Evolutionary conservation across 2,329 filamentous ascomycete species (phyloP).

Genomic region (Monascus ruber): DNA sequence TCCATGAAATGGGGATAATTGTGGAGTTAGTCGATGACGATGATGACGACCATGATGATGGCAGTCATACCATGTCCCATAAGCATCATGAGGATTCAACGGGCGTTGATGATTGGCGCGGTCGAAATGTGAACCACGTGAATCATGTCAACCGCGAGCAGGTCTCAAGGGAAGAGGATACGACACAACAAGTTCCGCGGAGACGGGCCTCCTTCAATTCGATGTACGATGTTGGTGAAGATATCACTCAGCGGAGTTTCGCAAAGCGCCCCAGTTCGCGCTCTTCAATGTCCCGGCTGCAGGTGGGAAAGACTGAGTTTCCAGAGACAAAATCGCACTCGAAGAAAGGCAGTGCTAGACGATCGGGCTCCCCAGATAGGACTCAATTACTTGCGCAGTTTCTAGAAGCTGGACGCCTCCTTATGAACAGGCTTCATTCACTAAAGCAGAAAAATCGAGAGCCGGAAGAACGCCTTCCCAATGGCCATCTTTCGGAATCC

Average conservation of each 20-base stretch:
- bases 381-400: slow-evolving; percentile 29
- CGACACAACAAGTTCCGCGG: slow-evolving; percentile 18
- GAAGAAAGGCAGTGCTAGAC: slow-evolving; percentile 4
- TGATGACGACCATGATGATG: slow-evolving; percentile 17
- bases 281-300: slow-evolving; percentile 32
- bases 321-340: slow-evolving; percentile 11
- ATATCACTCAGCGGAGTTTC: slow-evolving; percentile 36
- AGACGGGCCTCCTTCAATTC: slow-evolving; percentile 46
- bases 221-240: slow-evolving; percentile 40
- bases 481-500: slow-evolving; percentile 16
- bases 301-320: slow-evolving; percentile 27
- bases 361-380: slow-evolving; percentile 17
- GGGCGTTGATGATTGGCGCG: slow-evolving; percentile 10
- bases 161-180: slow-evolving; percentile 17
- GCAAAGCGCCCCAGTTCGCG: slow-evolving; percentile 30
- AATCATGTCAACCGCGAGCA: slow-evolving; percentile 7
- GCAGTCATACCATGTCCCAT: not conserved
- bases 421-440: slow-evolving; percentile 22
- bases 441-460: slow-evolving; percentile 9
- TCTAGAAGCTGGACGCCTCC: slow-evolving; percentile 25
- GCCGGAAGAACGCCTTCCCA: slow-evolving; percentile 8
- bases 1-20: slow-evolving; percentile 59
- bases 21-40: slow-evolving; percentile 48
- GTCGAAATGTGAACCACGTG: slow-evolving; percentile 8
- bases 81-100: slow-evolving; percentile 12